Percentiles rank a stretch among this genome's conserved stretches.
These are phyloP conservation scores for Lathyrus tuberosus DNA, from an alignment of 306 rosid genomes.

Conservation along the genomic window DNA sequence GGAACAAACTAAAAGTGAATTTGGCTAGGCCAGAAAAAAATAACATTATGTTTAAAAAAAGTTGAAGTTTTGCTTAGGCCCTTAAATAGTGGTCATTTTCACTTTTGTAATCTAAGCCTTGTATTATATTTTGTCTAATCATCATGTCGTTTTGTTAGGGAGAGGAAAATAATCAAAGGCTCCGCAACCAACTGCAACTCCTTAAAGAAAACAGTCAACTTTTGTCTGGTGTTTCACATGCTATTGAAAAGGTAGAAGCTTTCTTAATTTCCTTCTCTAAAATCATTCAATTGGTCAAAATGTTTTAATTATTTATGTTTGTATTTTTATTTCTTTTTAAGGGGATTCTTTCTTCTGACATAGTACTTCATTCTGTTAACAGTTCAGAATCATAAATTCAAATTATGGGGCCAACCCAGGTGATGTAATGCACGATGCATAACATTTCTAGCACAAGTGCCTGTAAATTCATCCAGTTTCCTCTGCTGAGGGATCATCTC, in stretches of 20 bases:
- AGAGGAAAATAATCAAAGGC: constrained; percentile 56
- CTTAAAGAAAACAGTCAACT: constrained; percentile 53
- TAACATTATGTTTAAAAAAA: neutral
- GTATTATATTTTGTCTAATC: constrained; percentile 9
- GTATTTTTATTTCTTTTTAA: neutral
- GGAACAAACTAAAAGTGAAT: neutral
- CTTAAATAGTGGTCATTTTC: neutral
- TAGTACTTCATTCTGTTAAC: constrained; percentile 27
- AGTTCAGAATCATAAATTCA: constrained; percentile 56
- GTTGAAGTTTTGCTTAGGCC: constrained; percentile 6
- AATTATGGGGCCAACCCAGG: constrained; percentile 38
- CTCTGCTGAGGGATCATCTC: constrained; percentile 25
- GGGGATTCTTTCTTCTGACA: constrained; percentile 8
- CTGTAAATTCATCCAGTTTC: constrained; percentile 31
- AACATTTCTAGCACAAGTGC: constrained; percentile 14
- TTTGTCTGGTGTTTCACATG: constrained; percentile 37
- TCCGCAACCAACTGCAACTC: constrained; percentile 46
- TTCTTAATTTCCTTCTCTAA: constrained; percentile 17
- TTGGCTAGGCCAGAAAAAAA: constrained; percentile 1
- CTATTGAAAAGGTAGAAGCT: constrained; percentile 44
- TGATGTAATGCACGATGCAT: constrained; percentile 33
- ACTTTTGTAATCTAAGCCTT: constrained; percentile 2
- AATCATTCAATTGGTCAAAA: constrained; percentile 11
- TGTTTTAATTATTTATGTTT: constrained; percentile 1
- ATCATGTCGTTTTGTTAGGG: constrained; percentile 45